These are phyloP conservation scores for Cenchrus americanus DNA, from an alignment of 176 grass and related monocot species.

Conservation along the genomic window DNA sequence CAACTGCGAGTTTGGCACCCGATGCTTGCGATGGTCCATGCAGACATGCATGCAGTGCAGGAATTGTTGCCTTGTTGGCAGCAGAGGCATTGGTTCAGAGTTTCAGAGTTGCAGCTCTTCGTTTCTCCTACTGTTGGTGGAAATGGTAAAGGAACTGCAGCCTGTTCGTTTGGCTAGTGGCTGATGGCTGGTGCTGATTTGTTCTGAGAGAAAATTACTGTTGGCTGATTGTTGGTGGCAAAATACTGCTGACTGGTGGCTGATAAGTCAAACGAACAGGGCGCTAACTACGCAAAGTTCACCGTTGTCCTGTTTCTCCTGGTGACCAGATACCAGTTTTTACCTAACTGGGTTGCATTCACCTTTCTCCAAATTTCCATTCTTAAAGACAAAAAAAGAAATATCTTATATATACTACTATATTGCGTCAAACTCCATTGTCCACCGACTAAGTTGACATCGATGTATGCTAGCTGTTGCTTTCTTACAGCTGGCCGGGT, in stretches of 20 bases:
- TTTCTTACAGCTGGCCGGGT: slow-evolving; percentile 31
- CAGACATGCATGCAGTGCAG: no score
- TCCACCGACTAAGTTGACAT: neutral
- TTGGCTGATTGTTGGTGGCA: no score
- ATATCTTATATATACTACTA: no score
- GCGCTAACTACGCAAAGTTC: neutral
- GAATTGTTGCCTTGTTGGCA: no score
- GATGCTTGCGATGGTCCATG: neutral
- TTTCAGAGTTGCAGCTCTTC: neutral
- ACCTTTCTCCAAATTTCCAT: neutral
- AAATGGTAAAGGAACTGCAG: neutral
- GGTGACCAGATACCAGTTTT: neutral
- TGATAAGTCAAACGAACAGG: no score
- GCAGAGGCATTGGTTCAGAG: no score
- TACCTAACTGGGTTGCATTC: neutral
- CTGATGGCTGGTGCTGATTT: no score
- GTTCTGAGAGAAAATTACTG: no score
- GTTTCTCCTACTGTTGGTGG: neutral
- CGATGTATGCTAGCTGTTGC: neutral
- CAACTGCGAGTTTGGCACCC: neutral
- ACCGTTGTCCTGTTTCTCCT: neutral
- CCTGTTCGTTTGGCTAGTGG: no score
- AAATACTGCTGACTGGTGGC: no score
- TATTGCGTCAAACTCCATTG: neutral
- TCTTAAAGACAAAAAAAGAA: neutral